Evolutionary conservation across 2,329 filamentous ascomycete species (phyloP).

Genomic region (Aureobasidium sp.): DNA sequence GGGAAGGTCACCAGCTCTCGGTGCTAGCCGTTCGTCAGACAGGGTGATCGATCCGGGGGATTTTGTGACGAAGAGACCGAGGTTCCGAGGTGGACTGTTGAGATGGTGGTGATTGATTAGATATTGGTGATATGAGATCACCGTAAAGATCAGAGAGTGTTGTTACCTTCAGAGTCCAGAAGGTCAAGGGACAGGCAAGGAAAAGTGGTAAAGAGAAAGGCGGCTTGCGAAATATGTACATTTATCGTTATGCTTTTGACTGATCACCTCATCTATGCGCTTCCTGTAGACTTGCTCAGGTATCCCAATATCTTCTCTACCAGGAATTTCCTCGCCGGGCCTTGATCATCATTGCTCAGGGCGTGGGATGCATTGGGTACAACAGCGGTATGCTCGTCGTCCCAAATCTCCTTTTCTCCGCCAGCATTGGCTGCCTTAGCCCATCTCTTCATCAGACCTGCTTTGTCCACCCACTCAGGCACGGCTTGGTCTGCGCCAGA

Average conservation of each 20-base stretch:
- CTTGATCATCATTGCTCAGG: slow-evolving; percentile 40
- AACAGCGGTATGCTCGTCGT: slow-evolving; percentile 39
- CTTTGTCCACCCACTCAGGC: slow-evolving; percentile 37
- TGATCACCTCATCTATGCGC: not conserved
- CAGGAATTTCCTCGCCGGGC: slow-evolving; percentile 25
- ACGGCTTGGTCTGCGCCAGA: slow-evolving; percentile 40
- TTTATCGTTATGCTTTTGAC: not conserved
- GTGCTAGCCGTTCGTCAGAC: not conserved
- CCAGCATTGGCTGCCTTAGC: slow-evolving; percentile 31
- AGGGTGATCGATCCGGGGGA: not conserved
- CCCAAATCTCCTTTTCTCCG: slow-evolving; percentile 33
- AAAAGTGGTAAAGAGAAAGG: not conserved
- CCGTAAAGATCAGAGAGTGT: not conserved
- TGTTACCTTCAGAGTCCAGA: not conserved
- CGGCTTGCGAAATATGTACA: not conserved
- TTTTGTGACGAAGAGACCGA: too few species aligned
- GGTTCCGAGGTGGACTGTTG: not conserved
- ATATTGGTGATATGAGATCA: not conserved
- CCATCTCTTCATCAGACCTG: slow-evolving; percentile 35
- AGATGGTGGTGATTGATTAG: not conserved
- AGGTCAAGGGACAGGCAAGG: not conserved
- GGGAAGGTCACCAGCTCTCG: too few species aligned
- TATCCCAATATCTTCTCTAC: slow-evolving; percentile 16
- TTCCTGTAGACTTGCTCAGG: slow-evolving; percentile 6
- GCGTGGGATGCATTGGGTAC: slow-evolving; percentile 43